Evolutionary conservation across 306 rosid genomes (phyloP).

Genomic region (Dryas alaskensis): DNA sequence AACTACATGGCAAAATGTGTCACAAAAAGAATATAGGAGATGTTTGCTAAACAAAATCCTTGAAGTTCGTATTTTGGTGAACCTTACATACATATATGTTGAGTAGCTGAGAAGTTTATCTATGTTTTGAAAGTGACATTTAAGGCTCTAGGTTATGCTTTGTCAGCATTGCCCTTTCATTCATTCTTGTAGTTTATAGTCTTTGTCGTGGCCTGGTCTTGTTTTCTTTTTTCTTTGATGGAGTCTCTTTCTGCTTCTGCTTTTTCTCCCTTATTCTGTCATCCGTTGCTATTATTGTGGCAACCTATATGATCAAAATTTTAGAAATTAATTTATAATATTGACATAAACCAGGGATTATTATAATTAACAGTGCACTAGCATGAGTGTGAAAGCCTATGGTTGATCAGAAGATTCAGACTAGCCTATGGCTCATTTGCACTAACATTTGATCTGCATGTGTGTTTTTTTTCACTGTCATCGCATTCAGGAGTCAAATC

Average conservation of each 20-base stretch:
- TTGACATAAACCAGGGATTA: not conserved
- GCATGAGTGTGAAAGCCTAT: not conserved
- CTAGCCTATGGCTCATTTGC: no score
- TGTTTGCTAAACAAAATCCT: not conserved
- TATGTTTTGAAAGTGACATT: slow-evolving; percentile 17
- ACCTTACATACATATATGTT: not conserved
- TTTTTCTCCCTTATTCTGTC: not conserved
- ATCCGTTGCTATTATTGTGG: slow-evolving; percentile 2
- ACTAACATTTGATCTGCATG: no score
- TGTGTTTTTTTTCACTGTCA: no score
- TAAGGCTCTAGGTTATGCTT: slow-evolving; percentile 14
- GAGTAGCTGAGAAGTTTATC: not conserved
- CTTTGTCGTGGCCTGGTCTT: not conserved
- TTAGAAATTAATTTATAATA: no score
- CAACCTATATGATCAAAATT: not conserved
- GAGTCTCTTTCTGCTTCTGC: slow-evolving; percentile 11
- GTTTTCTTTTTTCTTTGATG: not conserved
- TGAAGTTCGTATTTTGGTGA: not conserved
- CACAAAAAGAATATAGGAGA: no score
- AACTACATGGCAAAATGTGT: no score
- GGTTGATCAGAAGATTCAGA: no score
- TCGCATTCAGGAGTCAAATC: no score
- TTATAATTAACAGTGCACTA: not conserved
- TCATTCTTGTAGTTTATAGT: slow-evolving; percentile 11
- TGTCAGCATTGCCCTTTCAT: not conserved